Conservation (phyloP, 768 basidiomycete species). For the Rhizopogon rudus region DNA sequence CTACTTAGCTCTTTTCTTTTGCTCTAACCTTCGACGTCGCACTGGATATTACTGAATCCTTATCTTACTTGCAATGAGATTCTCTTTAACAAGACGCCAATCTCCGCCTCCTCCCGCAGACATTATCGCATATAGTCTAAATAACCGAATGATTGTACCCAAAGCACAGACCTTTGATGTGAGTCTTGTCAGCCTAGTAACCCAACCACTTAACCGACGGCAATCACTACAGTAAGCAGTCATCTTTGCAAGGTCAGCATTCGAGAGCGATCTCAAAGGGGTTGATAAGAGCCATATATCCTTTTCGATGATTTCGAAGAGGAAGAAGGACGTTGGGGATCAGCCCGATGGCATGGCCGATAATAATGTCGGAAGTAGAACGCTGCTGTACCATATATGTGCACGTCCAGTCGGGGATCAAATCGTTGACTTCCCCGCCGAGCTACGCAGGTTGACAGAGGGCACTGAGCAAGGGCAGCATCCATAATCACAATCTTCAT, state of each 20-base stretch:
- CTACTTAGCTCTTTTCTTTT: too few relatives aligned
- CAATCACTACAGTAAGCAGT: slow-evolving; percentile 40
- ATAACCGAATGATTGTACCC: slow-evolving; percentile 42
- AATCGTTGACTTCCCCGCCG: slow-evolving; percentile 29
- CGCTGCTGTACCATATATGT: slow-evolving; percentile 47
- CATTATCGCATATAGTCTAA: slow-evolving; percentile 45
- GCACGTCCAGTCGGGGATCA: slow-evolving; percentile 29
- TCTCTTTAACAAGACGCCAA: background rate
- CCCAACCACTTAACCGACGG: background rate
- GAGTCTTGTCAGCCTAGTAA: slow-evolving; percentile 7
- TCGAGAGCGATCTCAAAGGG: slow-evolving; percentile 32
- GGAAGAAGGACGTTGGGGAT: slow-evolving; percentile 40
- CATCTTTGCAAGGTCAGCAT: slow-evolving; percentile 45
- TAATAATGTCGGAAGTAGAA: slow-evolving; percentile 33
- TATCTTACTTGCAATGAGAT: background rate
- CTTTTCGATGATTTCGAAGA: slow-evolving; percentile 36
- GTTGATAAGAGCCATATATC: slow-evolving; percentile 37
- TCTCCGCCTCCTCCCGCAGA: slow-evolving; percentile 29
- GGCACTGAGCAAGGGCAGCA: too few relatives aligned
- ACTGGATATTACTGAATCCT: background rate
- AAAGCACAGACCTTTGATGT: slow-evolving; percentile 41
- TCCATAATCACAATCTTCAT: too few relatives aligned
- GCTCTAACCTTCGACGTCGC: background rate
- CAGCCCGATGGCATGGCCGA: slow-evolving; percentile 47
- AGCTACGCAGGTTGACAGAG: slow-evolving; percentile 21